Evolutionary conservation across 331 rosid species (phyloP).

Genomic region (Acacia concinna): DNA sequence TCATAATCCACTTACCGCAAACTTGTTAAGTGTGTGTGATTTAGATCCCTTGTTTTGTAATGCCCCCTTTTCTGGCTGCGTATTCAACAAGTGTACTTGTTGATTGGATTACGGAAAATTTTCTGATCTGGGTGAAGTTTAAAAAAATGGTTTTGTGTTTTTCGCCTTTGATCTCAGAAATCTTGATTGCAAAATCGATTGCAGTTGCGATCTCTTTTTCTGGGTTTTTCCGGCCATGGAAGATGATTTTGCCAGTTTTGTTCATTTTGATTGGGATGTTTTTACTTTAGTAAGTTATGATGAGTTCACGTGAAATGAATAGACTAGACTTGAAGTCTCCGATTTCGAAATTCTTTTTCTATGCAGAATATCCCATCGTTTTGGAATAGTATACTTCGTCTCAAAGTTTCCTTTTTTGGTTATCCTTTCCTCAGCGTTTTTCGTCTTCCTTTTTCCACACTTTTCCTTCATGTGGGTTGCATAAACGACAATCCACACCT

Average conservation of each 20-base stretch:
- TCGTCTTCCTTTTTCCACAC: background rate
- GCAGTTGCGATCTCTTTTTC: constrained; percentile 45
- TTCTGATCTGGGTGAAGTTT: constrained; percentile 44
- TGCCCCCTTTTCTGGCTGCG: constrained; percentile 32
- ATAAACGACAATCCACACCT: constrained; percentile 29
- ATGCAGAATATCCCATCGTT: constrained; percentile 63
- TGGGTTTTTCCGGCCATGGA: constrained; percentile 50
- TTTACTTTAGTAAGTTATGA: constrained; percentile 44
- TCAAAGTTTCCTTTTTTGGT: constrained; percentile 49
- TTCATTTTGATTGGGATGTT: constrained; percentile 45
- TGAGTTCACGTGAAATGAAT: constrained; percentile 53
- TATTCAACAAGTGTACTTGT: constrained; percentile 45
- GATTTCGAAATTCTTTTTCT: constrained; percentile 45
- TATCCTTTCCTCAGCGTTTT: constrained; percentile 27
- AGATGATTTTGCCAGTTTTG: constrained; percentile 36
- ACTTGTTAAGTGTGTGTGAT: constrained; percentile 17
- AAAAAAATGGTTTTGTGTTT: constrained; percentile 4
- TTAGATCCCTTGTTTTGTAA: constrained; percentile 30
- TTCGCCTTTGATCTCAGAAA: background rate
- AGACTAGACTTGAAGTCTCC: constrained; percentile 28
- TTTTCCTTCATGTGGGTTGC: constrained; percentile 37
- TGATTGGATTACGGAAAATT: constrained; percentile 34
- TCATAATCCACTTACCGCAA: constrained; percentile 12
- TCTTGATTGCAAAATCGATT: constrained; percentile 31
- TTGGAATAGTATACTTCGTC: constrained; percentile 58